Base-by-base conservation (phyloP, 2,329 filamentous ascomycete species). In the Fusarium fracticaudum region DNA sequence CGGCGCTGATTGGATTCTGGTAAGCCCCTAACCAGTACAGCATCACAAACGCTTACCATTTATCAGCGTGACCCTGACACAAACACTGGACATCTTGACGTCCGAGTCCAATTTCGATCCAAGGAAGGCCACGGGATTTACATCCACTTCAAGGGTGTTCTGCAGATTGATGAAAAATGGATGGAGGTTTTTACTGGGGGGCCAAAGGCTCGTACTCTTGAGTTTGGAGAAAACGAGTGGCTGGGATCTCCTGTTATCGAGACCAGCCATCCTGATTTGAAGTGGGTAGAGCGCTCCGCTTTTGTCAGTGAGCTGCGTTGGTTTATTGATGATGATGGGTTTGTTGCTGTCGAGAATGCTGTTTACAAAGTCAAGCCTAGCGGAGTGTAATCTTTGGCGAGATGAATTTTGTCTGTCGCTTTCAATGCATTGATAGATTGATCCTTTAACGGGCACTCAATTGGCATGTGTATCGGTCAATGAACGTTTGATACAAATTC, bases 211-310 rank as follows among this genome's bases (percentile, higher is more conserved):
- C 44, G 62, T n/a, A 67, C 64, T 12, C 62, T 67, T 0, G 51
- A 67, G 3, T 67, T 67, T 35, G 64, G 62, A 11, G 62, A 67
- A 26, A 67, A 67, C 0, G 53, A 67, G 4, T 67, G 64, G 64
- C n/a, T 67, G 1, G 62, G 64, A 11, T 37, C 62, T 3, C 62
- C 64, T 1, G 8, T 67, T 0, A 33, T 67, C 8, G 64, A 67
- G 8, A 67, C 44, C 0, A 67, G 50, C 6, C 62, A 67, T 10
- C 51, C 62, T 8, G 64, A 60, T 0, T 14, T 67, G 6, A 67
- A 67, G 5, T 67, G 64, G 62, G 62, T 60, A 8, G 64, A 67
- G 4, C 44, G 64, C 4, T 60, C 62, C 3, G 50, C 53, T 8
- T 67, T 67, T 38, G 50, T 67, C 2, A 64, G 62, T 22, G 62